phyloP scores from a whole-genome alignment of 2,329 filamentous ascomycete genomes.

The Botryosphaeria dothidea region DNA sequence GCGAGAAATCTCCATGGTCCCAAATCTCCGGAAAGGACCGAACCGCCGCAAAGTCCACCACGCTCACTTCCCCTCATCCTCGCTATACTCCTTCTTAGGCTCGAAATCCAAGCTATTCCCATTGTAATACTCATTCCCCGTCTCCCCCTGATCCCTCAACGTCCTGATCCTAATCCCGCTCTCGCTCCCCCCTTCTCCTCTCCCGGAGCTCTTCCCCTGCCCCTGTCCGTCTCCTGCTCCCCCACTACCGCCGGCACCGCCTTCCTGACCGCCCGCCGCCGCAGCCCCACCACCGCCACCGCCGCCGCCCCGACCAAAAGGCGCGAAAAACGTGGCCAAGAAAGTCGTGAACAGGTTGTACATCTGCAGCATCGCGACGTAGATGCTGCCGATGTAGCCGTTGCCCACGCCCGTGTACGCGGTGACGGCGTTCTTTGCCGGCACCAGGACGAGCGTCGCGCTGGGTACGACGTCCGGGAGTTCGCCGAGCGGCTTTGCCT shows the following conservation, averaged over 20 bases:
- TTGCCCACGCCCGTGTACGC: constrained; percentile 52
- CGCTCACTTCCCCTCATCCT: background rate
- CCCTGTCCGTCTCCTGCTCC: constrained; percentile 21
- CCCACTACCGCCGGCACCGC: background rate
- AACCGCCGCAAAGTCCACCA: too few species aligned
- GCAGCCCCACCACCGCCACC: background rate
- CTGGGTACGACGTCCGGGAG: constrained; percentile 71
- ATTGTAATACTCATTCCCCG: constrained; percentile 73
- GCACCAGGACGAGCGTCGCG: constrained; percentile 80
- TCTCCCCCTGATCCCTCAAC: constrained; percentile 46
- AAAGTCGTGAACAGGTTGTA: constrained; percentile 10
- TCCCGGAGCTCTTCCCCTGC: constrained; percentile 30
- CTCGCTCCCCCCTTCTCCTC: constrained; percentile 24
- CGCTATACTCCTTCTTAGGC: constrained; percentile 48
- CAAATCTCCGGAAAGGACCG: too few species aligned
- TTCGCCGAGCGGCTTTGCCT: constrained; percentile 65
- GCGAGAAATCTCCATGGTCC: too few species aligned
- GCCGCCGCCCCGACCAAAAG: constrained; percentile 5
- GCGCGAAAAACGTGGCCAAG: constrained; percentile 19
- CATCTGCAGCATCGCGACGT: constrained; percentile 3
- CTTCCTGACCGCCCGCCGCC: background rate
- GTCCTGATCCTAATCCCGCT: constrained; percentile 43
- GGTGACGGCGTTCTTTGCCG: constrained; percentile 62
- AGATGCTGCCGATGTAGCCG: constrained; percentile 20
- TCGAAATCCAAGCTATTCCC: constrained; percentile 82